phyloP scores from a whole-genome alignment of 2,329 filamentous ascomycete genomes.

The Epichloe bromicola region DNA sequence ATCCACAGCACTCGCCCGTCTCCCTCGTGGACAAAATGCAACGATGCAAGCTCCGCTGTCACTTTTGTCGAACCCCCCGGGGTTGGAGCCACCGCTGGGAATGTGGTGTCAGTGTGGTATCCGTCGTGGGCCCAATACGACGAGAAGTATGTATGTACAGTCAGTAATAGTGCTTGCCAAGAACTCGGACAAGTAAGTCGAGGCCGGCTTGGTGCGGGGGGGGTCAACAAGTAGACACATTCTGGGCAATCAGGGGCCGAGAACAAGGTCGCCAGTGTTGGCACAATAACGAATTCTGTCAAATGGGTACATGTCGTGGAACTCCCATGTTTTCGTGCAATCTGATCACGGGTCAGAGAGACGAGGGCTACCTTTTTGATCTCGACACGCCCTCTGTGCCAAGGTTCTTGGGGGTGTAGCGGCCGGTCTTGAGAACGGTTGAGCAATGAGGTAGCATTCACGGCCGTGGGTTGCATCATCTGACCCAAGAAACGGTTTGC shows the following conservation, averaged over 20 bases:
- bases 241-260: background rate
- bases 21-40: too few relatives aligned
- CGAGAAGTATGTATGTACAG: too few relatives aligned
- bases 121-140: too few relatives aligned
- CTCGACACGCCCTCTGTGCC: background rate
- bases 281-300: background rate
- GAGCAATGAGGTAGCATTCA: background rate
- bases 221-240: too few relatives aligned
- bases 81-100: too few relatives aligned
- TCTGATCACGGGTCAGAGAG: background rate
- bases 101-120: too few relatives aligned
- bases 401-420: background rate
- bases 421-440: background rate
- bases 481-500: background rate
- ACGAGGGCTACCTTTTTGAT: background rate
- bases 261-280: background rate
- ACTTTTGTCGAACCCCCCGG: too few relatives aligned
- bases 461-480: background rate
- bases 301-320: background rate
- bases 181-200: too few relatives aligned
- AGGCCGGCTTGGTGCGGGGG: too few relatives aligned
- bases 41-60: too few relatives aligned
- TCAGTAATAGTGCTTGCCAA: too few relatives aligned
- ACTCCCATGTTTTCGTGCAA: background rate
- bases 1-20: too few relatives aligned